These are phyloP conservation scores for Penicillium griseofulvum DNA, from an alignment of 2,329 filamentous ascomycete species.

Conservation along the genomic window DNA sequence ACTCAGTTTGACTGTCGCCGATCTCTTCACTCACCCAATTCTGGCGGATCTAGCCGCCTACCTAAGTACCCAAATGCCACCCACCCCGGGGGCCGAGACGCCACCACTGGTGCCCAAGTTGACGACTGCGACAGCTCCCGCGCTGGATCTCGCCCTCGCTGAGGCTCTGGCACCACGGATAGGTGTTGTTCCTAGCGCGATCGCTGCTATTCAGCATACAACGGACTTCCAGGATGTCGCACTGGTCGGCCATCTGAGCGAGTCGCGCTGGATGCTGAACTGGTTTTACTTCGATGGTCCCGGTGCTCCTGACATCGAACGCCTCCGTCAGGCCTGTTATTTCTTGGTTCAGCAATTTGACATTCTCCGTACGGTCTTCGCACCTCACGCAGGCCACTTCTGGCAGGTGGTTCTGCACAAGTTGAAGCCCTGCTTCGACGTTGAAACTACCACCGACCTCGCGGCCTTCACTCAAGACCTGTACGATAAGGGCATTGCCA, in stretches of 20 bases:
- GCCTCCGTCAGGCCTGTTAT: constrained; percentile 14
- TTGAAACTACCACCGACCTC: constrained; percentile 6
- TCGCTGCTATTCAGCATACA: constrained; percentile 12
- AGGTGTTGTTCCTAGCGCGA: neutral
- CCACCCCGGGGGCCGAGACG: neutral
- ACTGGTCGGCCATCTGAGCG: constrained; percentile 10
- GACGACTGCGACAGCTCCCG: constrained; percentile 3
- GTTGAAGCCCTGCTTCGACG: neutral
- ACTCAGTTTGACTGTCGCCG: constrained; percentile 24
- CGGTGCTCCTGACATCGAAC: constrained; percentile 14
- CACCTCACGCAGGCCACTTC: constrained; percentile 45
- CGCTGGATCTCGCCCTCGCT: constrained; percentile 2
- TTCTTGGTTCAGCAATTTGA: constrained; percentile 28
- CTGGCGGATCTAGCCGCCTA: constrained; percentile 11
- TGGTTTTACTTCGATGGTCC: constrained; percentile 17
- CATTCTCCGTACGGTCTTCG: constrained; percentile 57
- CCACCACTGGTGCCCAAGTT: constrained; percentile 8
- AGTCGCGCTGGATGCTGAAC: constrained; percentile 11
- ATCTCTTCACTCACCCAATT: constrained; percentile 27
- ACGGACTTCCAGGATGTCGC: constrained; percentile 16
- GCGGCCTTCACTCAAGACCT: constrained; percentile 4
- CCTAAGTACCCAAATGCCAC: constrained; percentile 3
- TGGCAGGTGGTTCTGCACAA: constrained; percentile 39
- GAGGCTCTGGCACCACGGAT: constrained; percentile 10
- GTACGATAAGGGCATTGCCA: constrained; percentile 6